A percentile compares a stretch with the other conserved stretches of the same genome.
These are phyloP conservation scores for Thelonectria rubi DNA, from an alignment of 2,329 filamentous ascomycete genomes.

Conservation along the genomic window DNA sequence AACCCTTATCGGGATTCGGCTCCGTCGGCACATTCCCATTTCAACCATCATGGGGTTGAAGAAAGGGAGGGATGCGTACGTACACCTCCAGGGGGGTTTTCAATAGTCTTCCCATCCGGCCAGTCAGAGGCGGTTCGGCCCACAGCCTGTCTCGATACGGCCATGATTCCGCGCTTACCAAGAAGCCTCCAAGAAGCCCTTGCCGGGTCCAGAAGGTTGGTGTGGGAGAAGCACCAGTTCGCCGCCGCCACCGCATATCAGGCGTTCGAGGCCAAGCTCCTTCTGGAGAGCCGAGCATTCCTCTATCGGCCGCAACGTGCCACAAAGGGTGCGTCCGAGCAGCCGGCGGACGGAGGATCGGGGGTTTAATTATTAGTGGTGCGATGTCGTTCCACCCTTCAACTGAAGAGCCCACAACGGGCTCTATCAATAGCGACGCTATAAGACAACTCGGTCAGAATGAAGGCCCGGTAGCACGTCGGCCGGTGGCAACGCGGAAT, in stretches of 20 bases:
- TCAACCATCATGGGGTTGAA: neutral
- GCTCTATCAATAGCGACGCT: conserved; percentile 1
- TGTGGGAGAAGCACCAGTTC: neutral
- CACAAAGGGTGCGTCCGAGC: neutral
- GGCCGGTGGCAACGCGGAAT: neutral
- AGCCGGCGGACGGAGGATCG: neutral
- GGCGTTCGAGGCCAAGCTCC: neutral
- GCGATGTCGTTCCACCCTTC: neutral
- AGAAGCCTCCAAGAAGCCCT: neutral
- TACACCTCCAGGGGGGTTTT: neutral
- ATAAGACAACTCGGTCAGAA: neutral
- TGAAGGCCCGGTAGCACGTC: neutral
- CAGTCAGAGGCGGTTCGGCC: conserved; percentile 11
- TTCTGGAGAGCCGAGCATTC: neutral
- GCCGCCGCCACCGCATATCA: neutral
- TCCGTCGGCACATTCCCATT: conserved; percentile 3
- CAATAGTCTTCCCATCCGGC: conserved; percentile 1
- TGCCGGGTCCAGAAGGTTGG: neutral
- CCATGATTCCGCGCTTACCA: conserved; percentile 6
- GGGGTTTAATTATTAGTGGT: conserved; percentile 2
- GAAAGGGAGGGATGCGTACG: neutral
- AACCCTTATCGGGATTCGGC: conserved; percentile 7
- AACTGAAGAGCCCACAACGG: neutral
- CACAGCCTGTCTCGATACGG: conserved; percentile 8
- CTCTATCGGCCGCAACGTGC: neutral